phyloP scores from a whole-genome alignment of 345 rosid species.

The Toxicodendron radicans region DNA sequence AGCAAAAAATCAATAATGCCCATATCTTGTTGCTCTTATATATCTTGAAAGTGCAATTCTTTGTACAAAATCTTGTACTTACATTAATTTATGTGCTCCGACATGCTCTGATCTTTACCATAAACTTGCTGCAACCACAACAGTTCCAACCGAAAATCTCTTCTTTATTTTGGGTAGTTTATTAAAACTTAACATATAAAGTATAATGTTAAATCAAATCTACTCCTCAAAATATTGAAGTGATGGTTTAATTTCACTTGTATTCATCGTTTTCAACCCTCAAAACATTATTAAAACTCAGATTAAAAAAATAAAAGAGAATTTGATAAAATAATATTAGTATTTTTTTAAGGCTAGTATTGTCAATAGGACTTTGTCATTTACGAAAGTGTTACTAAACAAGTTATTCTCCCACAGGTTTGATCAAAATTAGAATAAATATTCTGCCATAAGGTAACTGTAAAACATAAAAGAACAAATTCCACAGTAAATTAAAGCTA shows the following conservation, averaged over 20 bases:
- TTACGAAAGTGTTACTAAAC: not conserved
- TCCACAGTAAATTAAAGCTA: conserved; percentile 1
- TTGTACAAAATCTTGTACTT: not conserved
- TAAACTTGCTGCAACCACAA: not conserved
- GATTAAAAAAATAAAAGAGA: no score
- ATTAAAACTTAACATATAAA: not conserved
- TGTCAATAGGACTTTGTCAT: no score
- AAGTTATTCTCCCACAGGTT: not conserved
- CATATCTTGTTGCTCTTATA: not conserved
- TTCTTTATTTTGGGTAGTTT: not conserved
- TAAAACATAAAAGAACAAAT: not conserved
- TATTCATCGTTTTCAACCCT: no score
- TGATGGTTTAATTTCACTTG: no score
- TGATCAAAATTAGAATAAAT: not conserved
- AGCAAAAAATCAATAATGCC: not conserved
- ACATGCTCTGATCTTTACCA: not conserved
- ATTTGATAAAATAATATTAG: no score
- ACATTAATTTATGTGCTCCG: not conserved
- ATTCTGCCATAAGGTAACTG: not conserved
- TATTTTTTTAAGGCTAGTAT: not conserved
- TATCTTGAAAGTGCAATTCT: not conserved
- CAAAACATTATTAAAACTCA: no score
- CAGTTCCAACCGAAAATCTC: not conserved
- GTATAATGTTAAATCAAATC: no score
- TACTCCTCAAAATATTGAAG: no score